Base-by-base conservation (phyloP, 352 stramenopile genomes). In the Globisporangium polare region DNA sequence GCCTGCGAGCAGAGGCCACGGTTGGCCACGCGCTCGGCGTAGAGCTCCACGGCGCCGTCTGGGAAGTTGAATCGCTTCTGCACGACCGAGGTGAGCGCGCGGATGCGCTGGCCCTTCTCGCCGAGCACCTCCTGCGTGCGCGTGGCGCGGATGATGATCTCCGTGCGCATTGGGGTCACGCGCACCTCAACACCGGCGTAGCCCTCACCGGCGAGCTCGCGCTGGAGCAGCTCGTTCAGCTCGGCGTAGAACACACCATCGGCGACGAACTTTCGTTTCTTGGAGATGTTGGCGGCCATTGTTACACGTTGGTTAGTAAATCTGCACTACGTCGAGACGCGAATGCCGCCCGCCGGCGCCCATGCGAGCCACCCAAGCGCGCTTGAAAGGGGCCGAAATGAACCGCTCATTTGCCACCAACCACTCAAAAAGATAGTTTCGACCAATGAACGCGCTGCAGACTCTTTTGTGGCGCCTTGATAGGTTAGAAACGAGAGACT, bases 161-260 rank as follows among this genome's bases (percentile, higher is more conserved):
- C 97, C 45, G 97, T 99, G 76, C 97, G 95, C 75, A 99, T 97
- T 47, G 97, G 97, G n/a, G 97, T 99, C 63, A 98, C 96, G 61
- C 97, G 96, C 58, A 99, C 96, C 75, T 99, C 97, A 17, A 99
- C 96, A 66, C 97, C 97, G 53, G 96, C 93, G 87, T 99, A 99
- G 66, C 97, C 97, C 65, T 99, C 96, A 76, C 98, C 96, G 65
- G 96, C 97, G 50, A 99, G 89, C 80, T 99, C 97, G 37, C 96
- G 84, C 72, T 96, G 97, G 60, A 99, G 87, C 57, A 99, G 87
- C 84, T 99, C 97, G 85, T 99, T 99, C 24, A 99, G 86, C 80
- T 99, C 98, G 72, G 97, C 96, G 87, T 99, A 99, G 92, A 99
- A 99, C 51, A 99, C 96, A 88, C 98, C 98, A 78, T 99, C 97